Percentiles rank a stretch among this genome's conserved stretches.
Evolutionary conservation across 2,329 filamentous ascomycete species (phyloP).

Genomic region (Xylaria multiplex): DNA sequence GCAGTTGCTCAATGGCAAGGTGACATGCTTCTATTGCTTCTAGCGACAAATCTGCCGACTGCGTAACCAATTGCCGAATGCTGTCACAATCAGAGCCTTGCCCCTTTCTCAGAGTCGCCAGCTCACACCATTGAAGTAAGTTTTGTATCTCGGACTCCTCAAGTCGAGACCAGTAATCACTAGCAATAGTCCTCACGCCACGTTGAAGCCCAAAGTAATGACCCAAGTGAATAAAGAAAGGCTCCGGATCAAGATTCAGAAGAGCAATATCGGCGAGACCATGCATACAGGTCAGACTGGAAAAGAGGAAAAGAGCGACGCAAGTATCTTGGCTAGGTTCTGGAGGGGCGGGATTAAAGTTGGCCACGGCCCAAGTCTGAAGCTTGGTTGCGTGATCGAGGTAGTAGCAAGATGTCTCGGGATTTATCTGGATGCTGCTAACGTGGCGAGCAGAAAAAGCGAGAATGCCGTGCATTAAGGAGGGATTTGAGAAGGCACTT

Average conservation of each 20-base stretch:
- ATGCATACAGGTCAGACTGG: slow-evolving; percentile 25
- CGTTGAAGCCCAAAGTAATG: slow-evolving; percentile 34
- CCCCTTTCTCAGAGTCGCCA: slow-evolving; percentile 13
- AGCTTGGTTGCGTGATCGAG: slow-evolving; percentile 29
- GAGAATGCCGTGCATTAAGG: slow-evolving; percentile 32
- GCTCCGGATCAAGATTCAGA: slow-evolving; percentile 18
- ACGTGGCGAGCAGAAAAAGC: slow-evolving; percentile 29
- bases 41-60: slow-evolving; percentile 23
- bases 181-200: slow-evolving; percentile 22
- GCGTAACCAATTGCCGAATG: slow-evolving; percentile 20
- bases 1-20: slow-evolving; percentile 27
- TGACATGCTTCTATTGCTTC: slow-evolving; percentile 20
- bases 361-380: slow-evolving; percentile 33
- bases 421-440: slow-evolving; percentile 18
- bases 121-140: slow-evolving; percentile 22
- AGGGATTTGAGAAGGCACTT: slow-evolving; percentile 25
- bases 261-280: slow-evolving; percentile 23
- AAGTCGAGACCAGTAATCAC: slow-evolving; percentile 23
- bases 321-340: slow-evolving; percentile 22
- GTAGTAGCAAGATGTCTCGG: slow-evolving; percentile 21
- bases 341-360: slow-evolving; percentile 26
- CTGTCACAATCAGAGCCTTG: slow-evolving; percentile 24
- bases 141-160: slow-evolving; percentile 21
- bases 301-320: slow-evolving; percentile 31
- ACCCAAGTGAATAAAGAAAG: slow-evolving; percentile 31